A percentile compares a stretch with the other conserved stretches of the same genome.
Conservation (phyloP, 352 stramenopile genomes). For the Phytophthora kernoviae region DNA sequence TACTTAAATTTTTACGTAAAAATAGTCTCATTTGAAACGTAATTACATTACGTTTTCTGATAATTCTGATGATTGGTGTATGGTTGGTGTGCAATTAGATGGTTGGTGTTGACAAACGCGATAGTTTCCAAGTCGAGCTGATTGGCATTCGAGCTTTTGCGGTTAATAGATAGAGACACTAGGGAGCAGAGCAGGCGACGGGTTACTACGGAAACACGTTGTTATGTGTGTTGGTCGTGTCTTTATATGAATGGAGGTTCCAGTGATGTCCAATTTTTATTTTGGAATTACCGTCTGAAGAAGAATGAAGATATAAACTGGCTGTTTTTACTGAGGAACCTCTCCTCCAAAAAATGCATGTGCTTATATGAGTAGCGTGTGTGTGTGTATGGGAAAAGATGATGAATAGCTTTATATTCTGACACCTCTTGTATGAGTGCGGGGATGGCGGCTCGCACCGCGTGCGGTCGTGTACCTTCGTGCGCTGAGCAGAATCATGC, state of each 20-base stretch:
- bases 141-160: conserved; percentile 30
- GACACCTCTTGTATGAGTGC: conserved; percentile 92
- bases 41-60: not conserved
- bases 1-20: not conserved
- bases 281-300: conserved; percentile 91
- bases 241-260: conserved; percentile 42
- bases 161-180: conserved; percentile 1
- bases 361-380: conserved; percentile 16
- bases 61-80: not conserved
- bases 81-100: not conserved
- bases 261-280: conserved; percentile 82
- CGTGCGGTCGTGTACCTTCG: conserved; percentile 50
- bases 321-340: conserved; percentile 90
- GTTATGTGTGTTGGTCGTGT: conserved; percentile 3
- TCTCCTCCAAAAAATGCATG: conserved; percentile 8
- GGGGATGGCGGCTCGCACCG: conserved; percentile 53
- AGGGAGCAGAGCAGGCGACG: not conserved
- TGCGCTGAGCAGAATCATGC: conserved; percentile 86
- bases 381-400: conserved; percentile 40
- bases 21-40: not conserved
- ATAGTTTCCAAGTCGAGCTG: no score
- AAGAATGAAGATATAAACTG: conserved; percentile 83
- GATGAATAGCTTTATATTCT: conserved; percentile 92
- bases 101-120: no score
- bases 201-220: no score